Conservation (phyloP, 371 early-diverging fungal species). For the Dinochytrium kinnereticum region DNA sequence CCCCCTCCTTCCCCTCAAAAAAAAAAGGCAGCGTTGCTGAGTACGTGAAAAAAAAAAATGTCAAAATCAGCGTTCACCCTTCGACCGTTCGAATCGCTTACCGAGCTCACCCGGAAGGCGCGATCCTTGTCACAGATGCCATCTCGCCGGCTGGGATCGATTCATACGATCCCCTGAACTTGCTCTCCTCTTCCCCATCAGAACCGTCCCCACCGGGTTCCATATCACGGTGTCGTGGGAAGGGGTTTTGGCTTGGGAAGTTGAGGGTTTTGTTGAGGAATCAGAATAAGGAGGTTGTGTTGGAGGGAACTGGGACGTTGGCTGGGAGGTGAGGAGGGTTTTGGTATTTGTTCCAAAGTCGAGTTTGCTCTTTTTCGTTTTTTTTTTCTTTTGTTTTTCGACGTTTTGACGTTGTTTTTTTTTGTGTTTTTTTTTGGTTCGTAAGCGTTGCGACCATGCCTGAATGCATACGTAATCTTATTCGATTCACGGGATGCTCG, state of each 20-base stretch:
- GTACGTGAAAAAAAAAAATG: too few species aligned
- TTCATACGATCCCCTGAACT: slow-evolving; percentile 1
- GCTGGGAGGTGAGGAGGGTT: too few species aligned
- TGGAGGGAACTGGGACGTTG: slow-evolving; percentile 78
- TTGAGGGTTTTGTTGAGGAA: background rate
- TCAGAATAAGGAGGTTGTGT: slow-evolving; percentile 61
- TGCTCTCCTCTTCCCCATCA: background rate
- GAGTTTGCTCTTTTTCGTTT: too few species aligned
- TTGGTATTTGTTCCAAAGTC: too few species aligned
- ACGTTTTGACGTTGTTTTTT: too few species aligned
- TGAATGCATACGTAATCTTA: slow-evolving; percentile 79
- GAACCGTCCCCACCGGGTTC: background rate
- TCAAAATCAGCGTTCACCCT: slow-evolving; percentile 12
- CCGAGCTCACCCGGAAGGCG: slow-evolving; percentile 26
- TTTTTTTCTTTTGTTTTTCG: too few species aligned
- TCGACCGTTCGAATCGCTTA: slow-evolving; percentile 29
- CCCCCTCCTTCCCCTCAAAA: too few species aligned
- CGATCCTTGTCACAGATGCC: slow-evolving; percentile 30
- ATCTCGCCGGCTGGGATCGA: slow-evolving; percentile 26
- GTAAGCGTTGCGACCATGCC: slow-evolving; percentile 75
- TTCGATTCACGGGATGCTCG: slow-evolving; percentile 77
- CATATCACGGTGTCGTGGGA: background rate
- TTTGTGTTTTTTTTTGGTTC: too few species aligned
- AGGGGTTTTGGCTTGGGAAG: slow-evolving; percentile 1
- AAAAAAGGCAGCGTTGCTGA: too few species aligned